Evolutionary conservation across 768 basidiomycete genomes (phyloP).

Genomic region (Pleurotus salmoneostramineus): DNA sequence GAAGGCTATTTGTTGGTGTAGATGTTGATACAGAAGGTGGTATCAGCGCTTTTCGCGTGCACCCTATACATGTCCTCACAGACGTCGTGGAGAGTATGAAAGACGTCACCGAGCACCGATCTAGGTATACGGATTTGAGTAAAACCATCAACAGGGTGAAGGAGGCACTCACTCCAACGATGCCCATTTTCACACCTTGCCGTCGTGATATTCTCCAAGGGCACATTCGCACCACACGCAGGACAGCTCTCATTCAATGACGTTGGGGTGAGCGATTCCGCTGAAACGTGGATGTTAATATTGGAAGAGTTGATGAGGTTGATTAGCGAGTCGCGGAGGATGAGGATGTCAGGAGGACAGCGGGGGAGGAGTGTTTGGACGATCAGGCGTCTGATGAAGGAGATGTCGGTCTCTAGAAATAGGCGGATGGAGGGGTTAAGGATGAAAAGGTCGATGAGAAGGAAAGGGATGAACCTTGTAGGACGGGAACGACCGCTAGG

Average conservation of each 20-base stretch:
- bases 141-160: not conserved
- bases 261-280: conserved; percentile 26
- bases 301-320: conserved; percentile 24
- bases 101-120: conserved; percentile 77
- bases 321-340: conserved; percentile 22
- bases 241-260: conserved; percentile 66
- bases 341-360: conserved; percentile 33
- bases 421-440: no score
- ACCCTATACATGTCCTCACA: conserved; percentile 79
- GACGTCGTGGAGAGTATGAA: conserved; percentile 75
- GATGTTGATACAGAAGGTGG: conserved; percentile 29
- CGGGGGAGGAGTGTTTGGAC: conserved; percentile 56
- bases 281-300: conserved; percentile 19
- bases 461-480: no score
- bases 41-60: conserved; percentile 74
- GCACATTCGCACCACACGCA: conserved; percentile 63
- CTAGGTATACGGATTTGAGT: conserved; percentile 32
- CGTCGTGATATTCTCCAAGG: conserved; percentile 51
- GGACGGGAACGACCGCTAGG: conserved; percentile 34
- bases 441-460: no score
- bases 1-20: conserved; percentile 16
- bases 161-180: conserved; percentile 52
- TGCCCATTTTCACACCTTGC: conserved; percentile 74
- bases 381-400: conserved; percentile 61
- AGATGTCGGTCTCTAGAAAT: conserved; percentile 52